These are phyloP conservation scores for Fusarium nygamai DNA, from an alignment of 2,329 filamentous ascomycete genomes.

Conservation along the genomic window DNA sequence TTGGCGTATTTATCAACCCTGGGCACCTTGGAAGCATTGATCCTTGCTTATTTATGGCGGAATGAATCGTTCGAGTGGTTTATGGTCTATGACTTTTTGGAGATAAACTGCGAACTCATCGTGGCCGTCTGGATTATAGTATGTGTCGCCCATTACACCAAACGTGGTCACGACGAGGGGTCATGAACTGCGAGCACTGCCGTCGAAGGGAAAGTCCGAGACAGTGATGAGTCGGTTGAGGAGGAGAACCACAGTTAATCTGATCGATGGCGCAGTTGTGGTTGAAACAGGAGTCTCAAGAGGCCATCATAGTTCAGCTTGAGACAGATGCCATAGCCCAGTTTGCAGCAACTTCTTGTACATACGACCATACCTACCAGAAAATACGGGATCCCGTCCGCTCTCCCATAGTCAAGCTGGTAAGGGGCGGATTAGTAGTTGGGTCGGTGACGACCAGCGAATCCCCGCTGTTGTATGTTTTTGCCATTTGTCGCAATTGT, in stretches of 20 bases:
- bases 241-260: not conserved
- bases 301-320: rapidly evolving
- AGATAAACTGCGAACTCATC: not conserved
- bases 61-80: not conserved
- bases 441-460: not conserved
- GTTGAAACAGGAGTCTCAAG: not conserved
- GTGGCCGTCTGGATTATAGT: not conserved
- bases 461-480: not conserved
- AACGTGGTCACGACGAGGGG: not conserved
- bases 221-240: not conserved
- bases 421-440: not conserved
- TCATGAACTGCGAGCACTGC: not conserved
- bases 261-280: not conserved
- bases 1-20: not conserved
- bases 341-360: not conserved
- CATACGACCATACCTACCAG: not conserved
- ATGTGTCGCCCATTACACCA: not conserved
- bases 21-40: not conserved
- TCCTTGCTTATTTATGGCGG: not conserved
- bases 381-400: slow-evolving; percentile 8
- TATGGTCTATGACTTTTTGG: not conserved
- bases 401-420: not conserved
- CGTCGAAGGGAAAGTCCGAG: rapidly evolving
- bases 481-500: not conserved
- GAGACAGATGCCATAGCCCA: rapidly evolving